Conservation (phyloP, 352 stramenopile genomes). For the Phytophthora pinifolia region DNA sequence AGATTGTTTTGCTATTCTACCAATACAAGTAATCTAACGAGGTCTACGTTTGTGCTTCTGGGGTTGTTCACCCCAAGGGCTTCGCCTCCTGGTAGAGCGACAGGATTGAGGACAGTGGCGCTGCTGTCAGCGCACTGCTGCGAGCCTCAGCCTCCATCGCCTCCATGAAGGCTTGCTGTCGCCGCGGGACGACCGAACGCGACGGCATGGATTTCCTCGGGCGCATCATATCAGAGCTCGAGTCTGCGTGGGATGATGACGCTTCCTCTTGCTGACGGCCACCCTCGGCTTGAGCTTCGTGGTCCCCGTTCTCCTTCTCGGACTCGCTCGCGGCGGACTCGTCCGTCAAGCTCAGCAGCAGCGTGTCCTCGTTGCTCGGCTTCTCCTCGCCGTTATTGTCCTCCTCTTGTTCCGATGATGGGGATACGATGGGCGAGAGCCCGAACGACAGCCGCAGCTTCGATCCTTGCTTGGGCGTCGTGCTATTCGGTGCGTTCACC, state of each 20-base stretch:
- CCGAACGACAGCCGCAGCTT: conserved; percentile 37
- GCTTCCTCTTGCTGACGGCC: conserved; percentile 6
- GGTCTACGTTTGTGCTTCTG: conserved; percentile 13
- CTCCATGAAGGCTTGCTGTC: conserved; percentile 53
- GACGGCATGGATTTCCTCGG: conserved; percentile 9
- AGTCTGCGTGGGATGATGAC: conserved; percentile 20
- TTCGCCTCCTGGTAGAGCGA: conserved; percentile 49
- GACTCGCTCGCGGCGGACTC: conserved; percentile 6
- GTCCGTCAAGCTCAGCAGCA: conserved; percentile 13
- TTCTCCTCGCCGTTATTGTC: conserved; percentile 4
- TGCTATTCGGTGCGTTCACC: conserved; percentile 9
- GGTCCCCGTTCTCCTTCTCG: conserved; percentile 26
- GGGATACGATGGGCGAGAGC: conserved; percentile 48
- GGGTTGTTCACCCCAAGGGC: too few species aligned
- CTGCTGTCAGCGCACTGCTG: not conserved
- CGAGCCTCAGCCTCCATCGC: conserved; percentile 51
- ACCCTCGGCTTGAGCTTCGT: conserved; percentile 12
- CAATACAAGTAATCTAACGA: conserved; percentile 16
- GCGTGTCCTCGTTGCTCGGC: conserved; percentile 13
- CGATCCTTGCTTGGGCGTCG: conserved; percentile 12
- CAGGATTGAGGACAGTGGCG: conserved; percentile 27
- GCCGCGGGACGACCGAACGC: conserved; percentile 38
- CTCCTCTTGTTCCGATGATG: conserved; percentile 20
- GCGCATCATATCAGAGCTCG: not conserved
- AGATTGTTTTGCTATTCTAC: conserved; percentile 19